These are phyloP conservation scores for Colletotrichum cuscutae DNA, from an alignment of 2,329 filamentous ascomycete species.

Conservation along the genomic window DNA sequence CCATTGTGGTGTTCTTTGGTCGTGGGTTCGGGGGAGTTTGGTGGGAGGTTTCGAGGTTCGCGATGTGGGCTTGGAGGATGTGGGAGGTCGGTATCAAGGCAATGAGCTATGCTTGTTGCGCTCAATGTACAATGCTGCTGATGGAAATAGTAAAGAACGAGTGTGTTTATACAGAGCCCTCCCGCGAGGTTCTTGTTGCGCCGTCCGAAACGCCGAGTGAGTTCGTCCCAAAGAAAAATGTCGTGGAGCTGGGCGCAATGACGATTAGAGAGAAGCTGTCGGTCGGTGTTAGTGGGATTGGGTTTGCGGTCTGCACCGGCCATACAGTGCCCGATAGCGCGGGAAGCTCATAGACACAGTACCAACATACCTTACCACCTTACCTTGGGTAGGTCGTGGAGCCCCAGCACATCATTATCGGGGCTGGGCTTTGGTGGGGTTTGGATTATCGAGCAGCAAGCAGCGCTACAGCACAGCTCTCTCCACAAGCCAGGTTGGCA, in stretches of 20 bases:
- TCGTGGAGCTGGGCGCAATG: slow-evolving; percentile 16
- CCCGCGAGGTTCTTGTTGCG: not conserved
- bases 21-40: not conserved
- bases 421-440: slow-evolving; percentile 22
- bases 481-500: slow-evolving; percentile 31
- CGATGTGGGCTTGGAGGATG: not conserved
- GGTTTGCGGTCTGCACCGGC: not conserved
- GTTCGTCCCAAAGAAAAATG: not conserved
- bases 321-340: not conserved
- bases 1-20: not conserved
- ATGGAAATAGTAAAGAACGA: not conserved
- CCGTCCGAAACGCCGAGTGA: not conserved
- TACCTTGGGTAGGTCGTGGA: not conserved
- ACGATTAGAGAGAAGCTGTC: slow-evolving; percentile 13
- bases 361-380: not conserved
- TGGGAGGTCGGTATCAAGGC: not conserved
- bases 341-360: not conserved
- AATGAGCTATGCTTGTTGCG: not conserved
- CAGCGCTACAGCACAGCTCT: slow-evolving; percentile 9
- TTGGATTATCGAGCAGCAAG: slow-evolving; percentile 14
- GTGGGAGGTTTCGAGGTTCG: not conserved
- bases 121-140: not conserved
- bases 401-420: slow-evolving; percentile 1
- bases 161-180: not conserved
- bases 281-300: slow-evolving; percentile 21